These are phyloP conservation scores for Mucor irregularis DNA, from an alignment of 371 early-diverging fungal species.

Conservation along the genomic window DNA sequence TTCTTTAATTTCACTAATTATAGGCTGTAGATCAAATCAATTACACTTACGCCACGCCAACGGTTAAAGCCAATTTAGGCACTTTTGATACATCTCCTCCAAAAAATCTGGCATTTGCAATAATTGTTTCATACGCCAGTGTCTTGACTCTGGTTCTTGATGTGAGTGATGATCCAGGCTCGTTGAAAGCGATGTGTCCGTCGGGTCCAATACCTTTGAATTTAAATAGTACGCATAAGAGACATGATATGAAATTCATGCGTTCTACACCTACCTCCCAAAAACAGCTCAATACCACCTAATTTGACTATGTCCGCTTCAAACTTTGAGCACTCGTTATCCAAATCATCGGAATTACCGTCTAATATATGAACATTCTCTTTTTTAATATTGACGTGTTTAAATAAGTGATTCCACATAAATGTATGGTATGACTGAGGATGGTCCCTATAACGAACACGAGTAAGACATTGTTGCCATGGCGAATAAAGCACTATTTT, in stretches of 20 bases:
- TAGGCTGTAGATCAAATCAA: background rate
- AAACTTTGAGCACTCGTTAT: constrained; percentile 61
- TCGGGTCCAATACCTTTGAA: constrained; percentile 38
- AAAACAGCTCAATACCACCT: constrained; percentile 65
- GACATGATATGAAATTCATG: constrained; percentile 41
- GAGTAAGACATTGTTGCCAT: background rate
- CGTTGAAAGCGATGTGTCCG: constrained; percentile 92
- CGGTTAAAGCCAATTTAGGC: constrained; percentile 88
- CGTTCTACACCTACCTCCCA: constrained; percentile 55
- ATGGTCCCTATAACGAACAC: constrained; percentile 39
- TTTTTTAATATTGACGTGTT: constrained; percentile 59
- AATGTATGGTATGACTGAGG: constrained; percentile 67
- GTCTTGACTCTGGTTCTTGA: constrained; percentile 89
- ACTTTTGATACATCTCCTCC: constrained; percentile 86
- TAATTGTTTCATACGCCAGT: constrained; percentile 87
- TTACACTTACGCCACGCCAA: constrained; percentile 76
- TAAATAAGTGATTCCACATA: constrained; percentile 68
- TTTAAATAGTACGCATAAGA: background rate
- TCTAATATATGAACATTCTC: constrained; percentile 65
- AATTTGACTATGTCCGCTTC: constrained; percentile 58
- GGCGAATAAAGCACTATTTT: background rate
- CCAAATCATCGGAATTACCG: constrained; percentile 65
- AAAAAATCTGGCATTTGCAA: constrained; percentile 89
- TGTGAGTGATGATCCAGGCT: constrained; percentile 88
- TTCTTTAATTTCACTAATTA: background rate